Conservation (phyloP, 306 rosid genomes). For the Begonia masoniana region DNA sequence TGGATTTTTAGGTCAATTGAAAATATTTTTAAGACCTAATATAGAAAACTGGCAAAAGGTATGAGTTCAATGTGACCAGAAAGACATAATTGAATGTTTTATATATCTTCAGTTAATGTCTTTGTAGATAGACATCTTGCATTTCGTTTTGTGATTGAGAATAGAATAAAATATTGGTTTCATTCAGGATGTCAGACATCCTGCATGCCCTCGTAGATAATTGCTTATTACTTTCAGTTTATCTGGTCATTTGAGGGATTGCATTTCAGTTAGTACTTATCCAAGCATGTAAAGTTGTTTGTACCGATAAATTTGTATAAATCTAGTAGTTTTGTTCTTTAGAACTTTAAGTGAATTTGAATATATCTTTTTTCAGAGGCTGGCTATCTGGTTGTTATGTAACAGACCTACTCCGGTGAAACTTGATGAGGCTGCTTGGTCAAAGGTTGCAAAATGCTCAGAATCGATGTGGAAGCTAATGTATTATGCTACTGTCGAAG, state of each 20-base stretch:
- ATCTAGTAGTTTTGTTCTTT: neutral
- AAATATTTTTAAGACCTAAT: no score
- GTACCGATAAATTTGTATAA: neutral
- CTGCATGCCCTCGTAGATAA: no score
- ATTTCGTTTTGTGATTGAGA: no score
- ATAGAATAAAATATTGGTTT: no score
- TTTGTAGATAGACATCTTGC: neutral
- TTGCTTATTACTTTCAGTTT: no score
- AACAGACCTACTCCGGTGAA: conserved; percentile 41
- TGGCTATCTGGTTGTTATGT: conserved; percentile 47
- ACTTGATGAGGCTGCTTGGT: conserved; percentile 43
- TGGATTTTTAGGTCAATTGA: no score
- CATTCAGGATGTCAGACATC: no score
- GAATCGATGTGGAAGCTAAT: conserved; percentile 95
- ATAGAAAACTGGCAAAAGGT: no score
- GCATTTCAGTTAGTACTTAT: neutral
- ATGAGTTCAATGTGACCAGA: no score
- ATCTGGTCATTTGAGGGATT: neutral
- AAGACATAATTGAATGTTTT: no score
- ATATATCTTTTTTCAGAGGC: conserved; percentile 33
- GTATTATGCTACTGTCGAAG: conserved; percentile 74
- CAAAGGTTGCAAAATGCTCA: conserved; percentile 70
- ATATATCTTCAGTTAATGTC: no score
- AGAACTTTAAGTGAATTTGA: neutral
- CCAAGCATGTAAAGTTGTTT: no score